These are phyloP conservation scores for Talaromyces amestolkiae DNA, from an alignment of 2,329 filamentous ascomycete genomes.

Conservation along the genomic window DNA sequence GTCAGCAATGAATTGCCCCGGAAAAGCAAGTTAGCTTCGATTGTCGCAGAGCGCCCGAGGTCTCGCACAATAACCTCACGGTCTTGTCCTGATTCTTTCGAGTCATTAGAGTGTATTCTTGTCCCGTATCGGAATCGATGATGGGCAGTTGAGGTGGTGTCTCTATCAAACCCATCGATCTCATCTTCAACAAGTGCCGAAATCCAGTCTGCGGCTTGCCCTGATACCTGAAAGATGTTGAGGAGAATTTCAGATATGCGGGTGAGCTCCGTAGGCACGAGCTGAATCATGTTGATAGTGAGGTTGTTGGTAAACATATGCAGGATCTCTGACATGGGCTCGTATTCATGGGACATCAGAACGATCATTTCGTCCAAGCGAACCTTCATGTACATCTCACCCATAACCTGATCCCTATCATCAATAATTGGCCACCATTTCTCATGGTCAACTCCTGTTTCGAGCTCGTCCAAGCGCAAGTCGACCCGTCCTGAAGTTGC, in stretches of 20 bases:
- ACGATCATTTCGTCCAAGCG: constrained; percentile 87
- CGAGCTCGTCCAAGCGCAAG: constrained; percentile 73
- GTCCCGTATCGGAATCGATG: constrained; percentile 60
- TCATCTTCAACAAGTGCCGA: constrained; percentile 93
- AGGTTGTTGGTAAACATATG: constrained; percentile 81
- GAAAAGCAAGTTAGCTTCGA: constrained; percentile 91
- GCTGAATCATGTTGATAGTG: constrained; percentile 77
- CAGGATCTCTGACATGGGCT: constrained; percentile 74
- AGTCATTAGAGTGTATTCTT: constrained; percentile 63
- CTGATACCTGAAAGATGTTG: constrained; percentile 94
- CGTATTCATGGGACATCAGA: constrained; percentile 80
- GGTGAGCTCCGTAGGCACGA: constrained; percentile 73
- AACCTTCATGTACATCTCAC: constrained; percentile 79
- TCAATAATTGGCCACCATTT: constrained; percentile 85
- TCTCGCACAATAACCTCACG: constrained; percentile 61
- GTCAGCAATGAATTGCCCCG: constrained; percentile 92
- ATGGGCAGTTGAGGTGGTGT: constrained; percentile 57
- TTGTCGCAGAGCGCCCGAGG: constrained; percentile 61
- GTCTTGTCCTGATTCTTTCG: constrained; percentile 55
- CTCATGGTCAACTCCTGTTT: constrained; percentile 74
- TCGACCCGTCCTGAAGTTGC: constrained; percentile 63
- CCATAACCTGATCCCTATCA: constrained; percentile 70
- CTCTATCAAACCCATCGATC: constrained; percentile 87
- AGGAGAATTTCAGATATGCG: constrained; percentile 80
- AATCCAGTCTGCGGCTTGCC: constrained; percentile 81